Percentiles rank a stretch among this genome's conserved stretches.
Evolutionary conservation across 257 asterid genomes (phyloP).

Genomic region (Linaria vulgaris): DNA sequence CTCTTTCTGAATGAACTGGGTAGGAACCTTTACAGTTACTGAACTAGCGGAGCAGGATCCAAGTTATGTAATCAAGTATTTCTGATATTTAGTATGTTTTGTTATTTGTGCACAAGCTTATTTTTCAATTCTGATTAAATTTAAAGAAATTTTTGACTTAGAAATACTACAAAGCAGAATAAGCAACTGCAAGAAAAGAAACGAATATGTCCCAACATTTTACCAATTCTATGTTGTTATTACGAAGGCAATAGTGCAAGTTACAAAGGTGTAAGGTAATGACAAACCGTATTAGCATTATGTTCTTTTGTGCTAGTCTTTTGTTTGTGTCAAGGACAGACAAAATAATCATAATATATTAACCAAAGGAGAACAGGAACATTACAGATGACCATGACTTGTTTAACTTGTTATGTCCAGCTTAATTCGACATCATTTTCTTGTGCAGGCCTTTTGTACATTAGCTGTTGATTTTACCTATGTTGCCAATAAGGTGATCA

Average conservation of each 20-base stretch:
- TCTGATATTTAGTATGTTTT: background rate
- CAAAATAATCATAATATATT: no score
- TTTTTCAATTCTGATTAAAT: no score
- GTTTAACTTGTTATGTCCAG: background rate
- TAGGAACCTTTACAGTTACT: no score
- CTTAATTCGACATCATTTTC: background rate
- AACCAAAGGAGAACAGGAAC: no score
- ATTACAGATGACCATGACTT: background rate
- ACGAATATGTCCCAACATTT: background rate
- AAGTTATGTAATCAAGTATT: background rate
- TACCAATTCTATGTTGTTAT: background rate
- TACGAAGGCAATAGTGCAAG: background rate
- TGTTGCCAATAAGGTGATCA: background rate
- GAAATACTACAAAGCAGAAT: background rate
- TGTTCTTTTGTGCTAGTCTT: no score
- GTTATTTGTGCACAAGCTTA: no score
- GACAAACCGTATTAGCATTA: background rate
- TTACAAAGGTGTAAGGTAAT: background rate
- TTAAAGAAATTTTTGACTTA: no score
- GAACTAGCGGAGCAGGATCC: no score
- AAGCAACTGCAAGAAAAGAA: background rate
- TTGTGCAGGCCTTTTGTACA: slow-evolving; percentile 16
- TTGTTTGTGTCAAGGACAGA: no score
- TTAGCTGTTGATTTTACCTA: slow-evolving; percentile 8
- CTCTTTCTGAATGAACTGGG: no score